Conservation (phyloP, 192 early-diverging fungal species). For the Backusella circina region DNA sequence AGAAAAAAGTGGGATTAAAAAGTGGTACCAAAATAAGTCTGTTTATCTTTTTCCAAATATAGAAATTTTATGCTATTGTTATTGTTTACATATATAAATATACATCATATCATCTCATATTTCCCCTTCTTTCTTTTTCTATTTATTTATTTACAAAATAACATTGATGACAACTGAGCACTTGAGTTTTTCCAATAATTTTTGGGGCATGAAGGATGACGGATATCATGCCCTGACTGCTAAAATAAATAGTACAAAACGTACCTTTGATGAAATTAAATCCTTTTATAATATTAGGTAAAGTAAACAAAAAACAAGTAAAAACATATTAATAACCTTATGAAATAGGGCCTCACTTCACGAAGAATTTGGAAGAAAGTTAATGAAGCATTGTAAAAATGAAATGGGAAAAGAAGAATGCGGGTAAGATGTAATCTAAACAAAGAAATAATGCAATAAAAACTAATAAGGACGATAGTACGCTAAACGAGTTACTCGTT, state of each 20-base stretch:
- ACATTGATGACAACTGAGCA: not conserved
- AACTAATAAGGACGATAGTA: conserved; percentile 27
- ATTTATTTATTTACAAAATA: not conserved
- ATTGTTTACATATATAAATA: conserved; percentile 5
- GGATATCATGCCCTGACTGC: conserved; percentile 63
- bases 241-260: conserved; percentile 65
- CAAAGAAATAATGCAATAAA: not conserved
- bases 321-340: not conserved
- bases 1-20: not conserved
- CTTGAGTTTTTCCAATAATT: conserved; percentile 29
- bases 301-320: not conserved
- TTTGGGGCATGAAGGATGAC: conserved; percentile 60
- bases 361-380: conserved; percentile 67
- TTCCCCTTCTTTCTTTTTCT: not conserved
- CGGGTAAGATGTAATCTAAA: conserved; percentile 39
- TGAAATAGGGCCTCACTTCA: conserved; percentile 54
- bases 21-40: not conserved
- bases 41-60: conserved; percentile 4
- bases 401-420: conserved; percentile 66
- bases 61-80: not conserved
- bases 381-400: conserved; percentile 56
- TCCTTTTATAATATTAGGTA: conserved; percentile 55
- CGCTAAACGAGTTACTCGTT: conserved; percentile 53
- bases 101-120: not conserved
- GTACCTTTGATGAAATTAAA: conserved; percentile 65